phyloP scores from a whole-genome alignment of 192 early-diverging fungal genomes.

The Linnemannia zychae region DNA sequence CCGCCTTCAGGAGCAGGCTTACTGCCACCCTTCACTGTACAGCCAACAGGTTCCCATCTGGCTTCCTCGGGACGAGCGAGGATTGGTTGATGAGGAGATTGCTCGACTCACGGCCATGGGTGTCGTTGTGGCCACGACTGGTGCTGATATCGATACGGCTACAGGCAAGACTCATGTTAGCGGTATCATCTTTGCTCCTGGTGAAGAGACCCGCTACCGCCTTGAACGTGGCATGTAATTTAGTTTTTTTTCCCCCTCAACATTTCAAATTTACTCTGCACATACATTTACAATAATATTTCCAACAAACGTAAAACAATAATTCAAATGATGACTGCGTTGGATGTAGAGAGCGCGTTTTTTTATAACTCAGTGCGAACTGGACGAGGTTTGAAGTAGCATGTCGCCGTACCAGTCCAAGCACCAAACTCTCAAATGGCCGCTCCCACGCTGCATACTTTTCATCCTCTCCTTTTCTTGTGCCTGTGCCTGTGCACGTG shows the following conservation, averaged over 20 bases:
- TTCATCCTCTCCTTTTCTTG: neutral
- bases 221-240: slow-evolving; percentile 41
- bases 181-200: slow-evolving; percentile 47
- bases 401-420: slow-evolving; percentile 36
- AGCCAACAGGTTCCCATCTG: slow-evolving; percentile 38
- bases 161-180: slow-evolving; percentile 40
- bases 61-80: slow-evolving; percentile 39
- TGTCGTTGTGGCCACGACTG: slow-evolving; percentile 29
- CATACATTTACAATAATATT: too few species aligned
- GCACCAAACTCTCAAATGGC: slow-evolving; percentile 37
- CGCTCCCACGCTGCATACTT: neutral
- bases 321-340: too few species aligned
- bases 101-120: neutral
- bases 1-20: slow-evolving; percentile 45
- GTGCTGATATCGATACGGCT: slow-evolving; percentile 26
- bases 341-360: too few species aligned
- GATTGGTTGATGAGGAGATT: slow-evolving; percentile 33
- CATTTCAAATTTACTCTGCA: too few species aligned
- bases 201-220: slow-evolving; percentile 45
- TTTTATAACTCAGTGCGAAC: neutral
- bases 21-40: slow-evolving; percentile 39
- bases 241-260: neutral
- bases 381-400: neutral
- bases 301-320: too few species aligned
- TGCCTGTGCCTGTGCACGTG: neutral